Conservation (phyloP, 129 eudicot genomes). For the Flaveria trinervia region DNA sequence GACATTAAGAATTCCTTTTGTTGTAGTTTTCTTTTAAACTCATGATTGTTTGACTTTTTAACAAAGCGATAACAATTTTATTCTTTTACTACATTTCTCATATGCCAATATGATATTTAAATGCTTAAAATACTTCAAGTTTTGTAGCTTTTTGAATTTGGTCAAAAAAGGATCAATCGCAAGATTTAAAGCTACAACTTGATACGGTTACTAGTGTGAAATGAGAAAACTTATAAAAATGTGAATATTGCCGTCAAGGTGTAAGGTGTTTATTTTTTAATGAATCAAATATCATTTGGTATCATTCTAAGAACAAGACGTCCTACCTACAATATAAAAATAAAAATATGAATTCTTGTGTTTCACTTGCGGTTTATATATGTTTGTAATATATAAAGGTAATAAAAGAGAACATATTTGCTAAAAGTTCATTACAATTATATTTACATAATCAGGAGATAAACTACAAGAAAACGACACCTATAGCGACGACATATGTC, state of each 20-base stretch:
- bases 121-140: neutral
- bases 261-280: neutral
- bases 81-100: neutral
- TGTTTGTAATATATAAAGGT: neutral
- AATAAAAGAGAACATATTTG: too few species aligned
- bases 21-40: conserved; percentile 4
- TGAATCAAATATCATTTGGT: neutral
- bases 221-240: neutral
- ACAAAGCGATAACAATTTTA: neutral
- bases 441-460: too few species aligned
- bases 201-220: conserved; percentile 18
- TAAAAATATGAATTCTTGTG: conserved; percentile 1
- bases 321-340: neutral
- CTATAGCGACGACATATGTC: too few species aligned
- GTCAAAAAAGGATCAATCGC: conserved; percentile 21
- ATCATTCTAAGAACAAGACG: neutral
- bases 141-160: conserved; percentile 19
- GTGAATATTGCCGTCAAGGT: conserved; percentile 1
- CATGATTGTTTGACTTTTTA: conserved; percentile 11
- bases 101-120: neutral
- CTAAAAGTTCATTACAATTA: too few species aligned
- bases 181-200: neutral
- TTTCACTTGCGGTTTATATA: conserved; percentile 13
- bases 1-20: conserved; percentile 19
- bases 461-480: too few species aligned